Percentiles rank a stretch among this genome's conserved stretches.
phyloP scores from a whole-genome alignment of 1,284 basidiomycete genomes.

The Peniophora sp. region DNA sequence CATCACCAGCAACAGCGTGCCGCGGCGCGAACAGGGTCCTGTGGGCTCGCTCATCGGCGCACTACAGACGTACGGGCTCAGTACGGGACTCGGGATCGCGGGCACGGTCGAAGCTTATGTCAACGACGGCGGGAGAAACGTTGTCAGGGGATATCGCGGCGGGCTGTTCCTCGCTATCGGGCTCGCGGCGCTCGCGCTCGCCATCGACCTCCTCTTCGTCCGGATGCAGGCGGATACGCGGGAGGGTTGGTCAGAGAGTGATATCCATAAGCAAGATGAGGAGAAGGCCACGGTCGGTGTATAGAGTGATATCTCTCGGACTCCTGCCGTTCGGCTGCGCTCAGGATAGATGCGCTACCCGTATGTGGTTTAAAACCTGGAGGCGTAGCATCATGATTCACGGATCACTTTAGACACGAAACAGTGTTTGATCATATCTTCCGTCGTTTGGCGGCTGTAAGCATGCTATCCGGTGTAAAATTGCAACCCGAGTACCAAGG shows the following conservation, averaged over 20 bases:
- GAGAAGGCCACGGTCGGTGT: background rate
- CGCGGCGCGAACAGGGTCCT: conserved; percentile 4
- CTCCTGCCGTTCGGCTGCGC: too few relatives aligned
- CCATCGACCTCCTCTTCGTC: conserved; percentile 6
- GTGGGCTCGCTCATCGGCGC: conserved; percentile 7
- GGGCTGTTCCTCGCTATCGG: conserved; percentile 7
- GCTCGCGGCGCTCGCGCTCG: conserved; percentile 5
- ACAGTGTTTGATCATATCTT: too few relatives aligned
- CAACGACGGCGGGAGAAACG: conserved; percentile 5
- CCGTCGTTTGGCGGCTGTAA: too few relatives aligned
- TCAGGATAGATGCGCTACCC: too few relatives aligned
- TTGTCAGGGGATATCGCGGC: conserved; percentile 7
- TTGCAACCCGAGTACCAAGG: too few relatives aligned
- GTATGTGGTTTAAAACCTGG: too few relatives aligned
- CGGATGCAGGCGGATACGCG: conserved; percentile 7
- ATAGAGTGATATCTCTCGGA: too few relatives aligned
- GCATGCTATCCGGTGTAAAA: too few relatives aligned
- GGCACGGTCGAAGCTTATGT: conserved; percentile 7
- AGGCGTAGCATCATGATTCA: too few relatives aligned
- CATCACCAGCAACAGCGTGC: conserved; percentile 2
- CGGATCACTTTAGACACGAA: too few relatives aligned
- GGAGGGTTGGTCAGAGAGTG: conserved; percentile 5
- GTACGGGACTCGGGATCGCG: conserved; percentile 8
- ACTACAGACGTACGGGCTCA: conserved; percentile 6
- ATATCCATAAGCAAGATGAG: background rate